phyloP scores from a whole-genome alignment of 2,329 filamentous ascomycete species.

The Canariomyces notabilis region DNA sequence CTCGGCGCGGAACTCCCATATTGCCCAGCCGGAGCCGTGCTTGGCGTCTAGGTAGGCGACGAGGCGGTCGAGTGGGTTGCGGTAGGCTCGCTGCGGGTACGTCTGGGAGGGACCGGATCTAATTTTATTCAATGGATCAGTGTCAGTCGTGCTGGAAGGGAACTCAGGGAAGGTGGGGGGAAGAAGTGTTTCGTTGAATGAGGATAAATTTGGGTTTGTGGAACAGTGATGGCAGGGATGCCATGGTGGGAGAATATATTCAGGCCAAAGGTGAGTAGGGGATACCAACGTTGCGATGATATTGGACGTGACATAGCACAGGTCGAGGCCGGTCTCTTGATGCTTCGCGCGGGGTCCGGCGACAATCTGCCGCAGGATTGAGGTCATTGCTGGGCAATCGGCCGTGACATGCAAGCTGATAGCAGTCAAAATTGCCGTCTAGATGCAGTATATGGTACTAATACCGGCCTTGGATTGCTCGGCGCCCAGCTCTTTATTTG shows the following conservation, averaged over 20 bases:
- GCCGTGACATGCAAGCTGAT: background rate
- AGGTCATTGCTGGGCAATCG: conserved; percentile 50
- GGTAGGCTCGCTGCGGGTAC: conserved; percentile 87
- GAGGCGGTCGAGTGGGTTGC: conserved; percentile 83
- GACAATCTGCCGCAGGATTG: conserved; percentile 83
- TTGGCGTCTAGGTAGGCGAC: conserved; percentile 83
- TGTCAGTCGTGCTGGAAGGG: background rate
- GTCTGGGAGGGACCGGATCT: conserved; percentile 87
- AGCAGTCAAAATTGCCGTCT: too few relatives aligned
- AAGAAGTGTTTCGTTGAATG: too few relatives aligned
- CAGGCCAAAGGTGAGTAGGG: too few relatives aligned
- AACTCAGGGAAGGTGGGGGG: background rate
- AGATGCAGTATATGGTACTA: too few relatives aligned
- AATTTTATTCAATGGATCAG: conserved; percentile 35
- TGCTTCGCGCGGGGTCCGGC: conserved; percentile 81
- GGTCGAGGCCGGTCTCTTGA: conserved; percentile 80
- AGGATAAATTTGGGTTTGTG: too few relatives aligned
- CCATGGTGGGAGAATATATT: background rate
- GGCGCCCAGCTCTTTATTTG: too few relatives aligned
- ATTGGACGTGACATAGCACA: conserved; percentile 90
- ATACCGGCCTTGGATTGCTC: too few relatives aligned
- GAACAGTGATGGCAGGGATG: too few relatives aligned
- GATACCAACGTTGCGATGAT: conserved; percentile 56
- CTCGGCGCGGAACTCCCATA: conserved; percentile 97
- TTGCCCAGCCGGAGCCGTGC: conserved; percentile 80